Evolutionary conservation across 2,329 filamentous ascomycete genomes (phyloP).

Genomic region (Aspergillus awamori): DNA sequence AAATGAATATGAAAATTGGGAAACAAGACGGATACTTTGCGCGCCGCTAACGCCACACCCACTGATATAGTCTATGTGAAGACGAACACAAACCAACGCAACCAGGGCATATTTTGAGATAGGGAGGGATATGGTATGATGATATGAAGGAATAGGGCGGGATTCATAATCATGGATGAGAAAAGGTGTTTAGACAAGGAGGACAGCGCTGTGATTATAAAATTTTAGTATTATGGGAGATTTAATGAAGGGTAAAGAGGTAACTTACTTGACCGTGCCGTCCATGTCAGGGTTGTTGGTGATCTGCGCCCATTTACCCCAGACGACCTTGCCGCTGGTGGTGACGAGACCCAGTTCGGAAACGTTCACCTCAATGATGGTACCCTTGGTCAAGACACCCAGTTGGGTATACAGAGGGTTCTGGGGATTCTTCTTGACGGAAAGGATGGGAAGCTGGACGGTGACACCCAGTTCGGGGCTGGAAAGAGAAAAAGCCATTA

Average conservation of each 20-base stretch:
- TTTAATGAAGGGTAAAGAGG: neutral
- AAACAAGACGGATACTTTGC: slow-evolving; percentile 9
- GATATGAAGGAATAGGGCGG: neutral
- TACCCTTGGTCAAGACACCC: slow-evolving; percentile 85
- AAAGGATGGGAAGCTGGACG: slow-evolving; percentile 79
- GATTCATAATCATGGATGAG: slow-evolving; percentile 9
- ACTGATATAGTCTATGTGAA: slow-evolving; percentile 5
- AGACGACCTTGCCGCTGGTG: slow-evolving; percentile 87
- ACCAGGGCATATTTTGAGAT: neutral
- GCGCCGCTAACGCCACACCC: slow-evolving; percentile 11
- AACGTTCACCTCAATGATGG: slow-evolving; percentile 88
- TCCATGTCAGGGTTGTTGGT: slow-evolving; percentile 60
- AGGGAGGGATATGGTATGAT: neutral
- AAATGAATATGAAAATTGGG: neutral
- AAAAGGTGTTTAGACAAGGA: neutral
- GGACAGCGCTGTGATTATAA: neutral
- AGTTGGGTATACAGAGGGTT: slow-evolving; percentile 91
- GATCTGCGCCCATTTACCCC: slow-evolving; percentile 81
- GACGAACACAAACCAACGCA: slow-evolving; percentile 1
- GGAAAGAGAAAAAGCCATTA: slow-evolving; percentile 16
- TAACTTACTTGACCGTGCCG: slow-evolving; percentile 59
- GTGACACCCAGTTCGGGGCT: slow-evolving; percentile 78
- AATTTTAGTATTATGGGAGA: neutral
- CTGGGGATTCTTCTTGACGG: slow-evolving; percentile 83
- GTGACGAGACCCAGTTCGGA: slow-evolving; percentile 89